phyloP scores from a whole-genome alignment of 768 basidiomycete species.

The Termitomyces sp. region DNA sequence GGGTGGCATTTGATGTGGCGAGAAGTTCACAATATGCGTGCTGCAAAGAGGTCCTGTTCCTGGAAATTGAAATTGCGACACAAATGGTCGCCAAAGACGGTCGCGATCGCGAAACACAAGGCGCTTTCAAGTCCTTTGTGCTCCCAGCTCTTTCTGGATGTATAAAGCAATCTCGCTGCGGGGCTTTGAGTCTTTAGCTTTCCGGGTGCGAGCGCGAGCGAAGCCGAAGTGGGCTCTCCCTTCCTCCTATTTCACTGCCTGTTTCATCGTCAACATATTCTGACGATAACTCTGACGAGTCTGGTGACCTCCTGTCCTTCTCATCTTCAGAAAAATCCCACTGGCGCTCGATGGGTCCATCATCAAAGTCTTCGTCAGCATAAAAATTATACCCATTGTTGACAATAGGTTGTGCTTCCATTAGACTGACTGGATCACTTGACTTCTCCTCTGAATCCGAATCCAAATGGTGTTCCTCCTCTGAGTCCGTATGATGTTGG shows the following conservation, averaged over 20 bases:
- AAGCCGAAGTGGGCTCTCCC: background rate
- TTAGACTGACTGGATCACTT: too few relatives aligned
- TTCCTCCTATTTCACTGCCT: background rate
- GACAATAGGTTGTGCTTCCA: too few relatives aligned
- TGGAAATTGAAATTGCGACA: too few relatives aligned
- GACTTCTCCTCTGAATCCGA: too few relatives aligned
- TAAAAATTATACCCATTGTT: background rate
- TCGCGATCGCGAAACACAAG: too few relatives aligned
- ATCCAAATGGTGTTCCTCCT: background rate
- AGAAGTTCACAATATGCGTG: background rate
- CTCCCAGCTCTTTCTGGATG: conserved; percentile 9
- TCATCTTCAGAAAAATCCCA: too few relatives aligned
- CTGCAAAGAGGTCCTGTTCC: too few relatives aligned
- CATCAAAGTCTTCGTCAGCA: background rate
- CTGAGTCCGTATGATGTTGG: background rate
- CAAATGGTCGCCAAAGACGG: too few relatives aligned
- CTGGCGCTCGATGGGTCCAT: too few relatives aligned
- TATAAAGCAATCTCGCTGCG: conserved; percentile 22
- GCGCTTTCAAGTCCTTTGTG: background rate
- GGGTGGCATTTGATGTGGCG: background rate
- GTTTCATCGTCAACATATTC: background rate
- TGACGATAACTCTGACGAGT: background rate
- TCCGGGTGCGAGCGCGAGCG: background rate
- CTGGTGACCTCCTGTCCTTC: too few relatives aligned
- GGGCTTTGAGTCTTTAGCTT: conserved; percentile 2